Percentiles rank a stretch among this genome's conserved stretches.
Evolutionary conservation across 352 stramenopile species (phyloP).

Genomic region (Pythium sp.): DNA sequence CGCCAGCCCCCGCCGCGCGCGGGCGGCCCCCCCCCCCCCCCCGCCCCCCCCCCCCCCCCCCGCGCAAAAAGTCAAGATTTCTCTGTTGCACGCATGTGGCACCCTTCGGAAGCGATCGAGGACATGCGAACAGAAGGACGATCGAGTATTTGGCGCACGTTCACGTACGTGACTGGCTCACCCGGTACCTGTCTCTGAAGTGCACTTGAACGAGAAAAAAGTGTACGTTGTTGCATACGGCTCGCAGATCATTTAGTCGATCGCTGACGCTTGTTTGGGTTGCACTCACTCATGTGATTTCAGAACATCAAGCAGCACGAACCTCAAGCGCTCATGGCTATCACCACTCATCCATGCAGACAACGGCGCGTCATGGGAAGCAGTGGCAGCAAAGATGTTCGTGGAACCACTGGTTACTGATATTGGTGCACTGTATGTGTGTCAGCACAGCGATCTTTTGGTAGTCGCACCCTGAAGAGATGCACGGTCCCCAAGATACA

Average conservation of each 20-base stretch:
- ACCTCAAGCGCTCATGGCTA: not conserved
- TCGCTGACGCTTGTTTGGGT: not conserved
- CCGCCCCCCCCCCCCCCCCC: too few species aligned
- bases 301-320: not conserved
- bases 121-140: conserved; percentile 1
- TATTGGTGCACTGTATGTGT: not conserved
- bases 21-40: too few species aligned
- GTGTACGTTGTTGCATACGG: not conserved
- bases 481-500: not conserved
- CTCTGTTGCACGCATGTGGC: not conserved
- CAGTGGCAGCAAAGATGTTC: not conserved
- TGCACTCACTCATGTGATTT: not conserved
- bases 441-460: not conserved
- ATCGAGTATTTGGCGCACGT: conserved; percentile 1
- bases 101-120: not conserved
- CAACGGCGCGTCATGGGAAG: not conserved
- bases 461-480: not conserved
- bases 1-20: too few species aligned
- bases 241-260: conserved; percentile 4
- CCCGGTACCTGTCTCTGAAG: not conserved
- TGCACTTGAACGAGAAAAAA: not conserved
- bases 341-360: not conserved
- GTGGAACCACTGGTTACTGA: not conserved
- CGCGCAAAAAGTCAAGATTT: not conserved
- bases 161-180: not conserved